Conservation (phyloP, 2,329 filamentous ascomycete genomes). For the Arthrobotrys megalospora region DNA sequence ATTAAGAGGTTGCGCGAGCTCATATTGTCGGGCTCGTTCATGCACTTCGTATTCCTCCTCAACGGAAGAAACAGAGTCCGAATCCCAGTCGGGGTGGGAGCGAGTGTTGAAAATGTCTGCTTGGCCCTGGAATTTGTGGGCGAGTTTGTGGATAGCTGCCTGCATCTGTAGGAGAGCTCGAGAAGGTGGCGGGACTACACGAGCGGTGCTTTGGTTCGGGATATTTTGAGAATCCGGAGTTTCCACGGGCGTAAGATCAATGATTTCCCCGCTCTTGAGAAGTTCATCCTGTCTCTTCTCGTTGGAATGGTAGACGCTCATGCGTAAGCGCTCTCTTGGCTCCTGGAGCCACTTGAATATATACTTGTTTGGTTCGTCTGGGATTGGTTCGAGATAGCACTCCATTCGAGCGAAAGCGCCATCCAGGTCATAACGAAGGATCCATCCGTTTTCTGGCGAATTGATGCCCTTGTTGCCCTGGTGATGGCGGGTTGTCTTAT, state of each 20-base stretch:
- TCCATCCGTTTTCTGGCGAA: constrained; percentile 56
- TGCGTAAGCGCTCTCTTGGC: constrained; percentile 33
- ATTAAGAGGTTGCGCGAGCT: constrained; percentile 20
- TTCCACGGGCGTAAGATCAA: constrained; percentile 53
- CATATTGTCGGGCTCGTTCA: constrained; percentile 10
- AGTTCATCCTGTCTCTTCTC: constrained; percentile 33
- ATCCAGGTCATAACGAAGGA: constrained; percentile 49
- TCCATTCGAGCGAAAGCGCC: constrained; percentile 50
- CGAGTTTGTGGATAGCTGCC: constrained; percentile 57
- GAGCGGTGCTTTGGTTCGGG: not conserved
- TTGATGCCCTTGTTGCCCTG: constrained; percentile 57
- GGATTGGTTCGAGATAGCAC: constrained; percentile 54
- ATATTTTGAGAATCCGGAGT: constrained; percentile 31
- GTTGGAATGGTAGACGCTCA: constrained; percentile 35
- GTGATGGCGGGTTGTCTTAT: constrained; percentile 40
- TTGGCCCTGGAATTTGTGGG: constrained; percentile 47
- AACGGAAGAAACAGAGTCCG: constrained; percentile 40
- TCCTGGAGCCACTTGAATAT: constrained; percentile 55
- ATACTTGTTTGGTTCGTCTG: constrained; percentile 52
- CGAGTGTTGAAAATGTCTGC: constrained; percentile 49
- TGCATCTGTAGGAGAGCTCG: constrained; percentile 53
- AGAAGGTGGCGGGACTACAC: constrained; percentile 35
- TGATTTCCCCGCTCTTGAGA: constrained; percentile 43
- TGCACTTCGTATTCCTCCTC: constrained; percentile 36
- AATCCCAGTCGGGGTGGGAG: constrained; percentile 36